phyloP scores from a whole-genome alignment of 2,329 filamentous ascomycete species.

The Aspergillus tubingensis region DNA sequence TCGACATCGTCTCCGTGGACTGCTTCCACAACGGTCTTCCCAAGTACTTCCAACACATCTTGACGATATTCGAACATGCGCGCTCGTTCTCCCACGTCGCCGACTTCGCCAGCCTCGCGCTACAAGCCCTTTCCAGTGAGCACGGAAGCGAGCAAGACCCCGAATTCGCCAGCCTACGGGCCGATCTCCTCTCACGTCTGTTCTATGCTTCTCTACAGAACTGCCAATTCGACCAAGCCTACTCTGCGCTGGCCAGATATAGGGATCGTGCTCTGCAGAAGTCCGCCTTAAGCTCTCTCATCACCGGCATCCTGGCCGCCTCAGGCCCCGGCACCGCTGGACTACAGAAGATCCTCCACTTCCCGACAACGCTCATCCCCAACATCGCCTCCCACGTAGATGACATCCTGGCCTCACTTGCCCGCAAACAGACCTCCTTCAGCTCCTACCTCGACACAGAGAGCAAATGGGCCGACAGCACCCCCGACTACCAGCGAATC shows the following conservation, averaged over 20 bases:
- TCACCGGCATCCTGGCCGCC: conserved; percentile 48
- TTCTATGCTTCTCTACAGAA: conserved; percentile 81
- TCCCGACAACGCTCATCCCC: conserved; percentile 67
- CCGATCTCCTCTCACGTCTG: conserved; percentile 76
- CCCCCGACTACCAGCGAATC: conserved; percentile 78
- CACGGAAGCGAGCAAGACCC: conserved; percentile 34
- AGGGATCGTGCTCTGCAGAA: conserved; percentile 70
- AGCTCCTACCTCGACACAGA: conserved; percentile 43
- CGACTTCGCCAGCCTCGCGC: conserved; percentile 75
- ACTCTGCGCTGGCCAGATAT: conserved; percentile 74
- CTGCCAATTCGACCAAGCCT: conserved; percentile 78
- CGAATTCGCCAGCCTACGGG: conserved; percentile 51
- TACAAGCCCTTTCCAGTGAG: conserved; percentile 60
- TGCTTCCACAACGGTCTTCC: conserved; percentile 71
- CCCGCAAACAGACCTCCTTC: conserved; percentile 68
- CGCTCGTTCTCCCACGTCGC: conserved; percentile 78
- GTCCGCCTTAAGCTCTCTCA: conserved; percentile 69
- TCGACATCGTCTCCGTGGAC: conserved; percentile 73
- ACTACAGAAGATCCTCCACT: conserved; percentile 64
- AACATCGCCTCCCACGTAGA: conserved; percentile 78
- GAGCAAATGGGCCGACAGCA: conserved; percentile 35
- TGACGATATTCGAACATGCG: conserved; percentile 75
- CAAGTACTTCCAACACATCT: conserved; percentile 84
- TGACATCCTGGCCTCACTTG: conserved; percentile 71
- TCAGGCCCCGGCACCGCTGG: conserved; percentile 43